Percentiles rank a stretch among this genome's conserved stretches.
These are phyloP conservation scores for Solanum appendiculatum DNA, from an alignment of 257 asterid genomes.

Conservation along the genomic window DNA sequence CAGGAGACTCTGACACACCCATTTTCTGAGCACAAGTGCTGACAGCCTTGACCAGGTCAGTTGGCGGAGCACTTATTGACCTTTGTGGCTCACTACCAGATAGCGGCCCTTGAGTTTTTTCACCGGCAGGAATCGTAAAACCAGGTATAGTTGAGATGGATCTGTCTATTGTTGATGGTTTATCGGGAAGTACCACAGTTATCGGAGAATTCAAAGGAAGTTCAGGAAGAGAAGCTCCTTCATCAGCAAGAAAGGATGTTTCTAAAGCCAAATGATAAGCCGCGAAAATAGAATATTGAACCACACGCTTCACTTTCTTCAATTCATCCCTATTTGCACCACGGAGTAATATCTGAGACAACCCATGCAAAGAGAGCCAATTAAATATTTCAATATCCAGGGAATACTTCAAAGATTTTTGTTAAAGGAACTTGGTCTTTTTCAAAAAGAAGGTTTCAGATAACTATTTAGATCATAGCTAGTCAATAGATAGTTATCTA, in stretches of 20 bases:
- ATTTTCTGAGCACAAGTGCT: slow-evolving; percentile 18
- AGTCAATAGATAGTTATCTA: not conserved
- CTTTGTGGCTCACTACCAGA: slow-evolving; percentile 43
- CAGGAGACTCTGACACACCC: slow-evolving; percentile 15
- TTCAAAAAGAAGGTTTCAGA: not conserved
- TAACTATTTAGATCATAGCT: not conserved
- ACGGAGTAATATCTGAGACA: slow-evolving; percentile 74
- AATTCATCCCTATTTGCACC: slow-evolving; percentile 87
- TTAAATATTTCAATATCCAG: not conserved
- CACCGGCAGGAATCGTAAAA: slow-evolving; percentile 31
- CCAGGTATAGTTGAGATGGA: slow-evolving; percentile 78
- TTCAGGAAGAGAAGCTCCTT: slow-evolving; percentile 90
- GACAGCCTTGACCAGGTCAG: slow-evolving; percentile 29
- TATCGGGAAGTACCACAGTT: slow-evolving; percentile 70
- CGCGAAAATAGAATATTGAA: slow-evolving; percentile 91
- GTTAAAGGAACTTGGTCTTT: not conserved
- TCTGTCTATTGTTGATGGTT: slow-evolving; percentile 52
- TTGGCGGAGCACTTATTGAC: slow-evolving; percentile 42
- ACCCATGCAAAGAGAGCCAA: not conserved
- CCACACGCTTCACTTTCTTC: slow-evolving; percentile 89
- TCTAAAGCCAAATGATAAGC: slow-evolving; percentile 97
- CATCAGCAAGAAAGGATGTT: slow-evolving; percentile 97
- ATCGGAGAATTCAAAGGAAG: slow-evolving; percentile 65
- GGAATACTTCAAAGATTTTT: not conserved
- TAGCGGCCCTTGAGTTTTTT: slow-evolving; percentile 33